A percentile compares a stretch with the other conserved stretches of the same genome.
phyloP scores from a whole-genome alignment of 306 rosid species.

The Nissolia schottii region DNA sequence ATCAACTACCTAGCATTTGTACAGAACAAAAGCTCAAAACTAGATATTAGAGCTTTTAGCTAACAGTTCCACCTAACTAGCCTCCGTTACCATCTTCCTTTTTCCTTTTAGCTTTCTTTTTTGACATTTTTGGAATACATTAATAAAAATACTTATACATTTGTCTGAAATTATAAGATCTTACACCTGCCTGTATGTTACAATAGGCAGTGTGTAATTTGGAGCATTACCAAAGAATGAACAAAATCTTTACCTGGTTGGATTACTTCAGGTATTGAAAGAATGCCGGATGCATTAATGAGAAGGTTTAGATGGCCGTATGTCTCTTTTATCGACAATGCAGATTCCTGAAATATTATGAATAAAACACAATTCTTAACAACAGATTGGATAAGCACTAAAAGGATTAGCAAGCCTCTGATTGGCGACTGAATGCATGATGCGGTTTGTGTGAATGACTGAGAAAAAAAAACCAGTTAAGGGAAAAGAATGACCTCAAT shows the following conservation, averaged over 20 bases:
- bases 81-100: not conserved
- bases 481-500: slow-evolving; percentile 55
- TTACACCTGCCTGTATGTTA: not conserved
- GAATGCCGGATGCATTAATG: slow-evolving; percentile 88
- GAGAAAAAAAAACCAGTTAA: not conserved
- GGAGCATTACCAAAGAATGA: slow-evolving; percentile 1
- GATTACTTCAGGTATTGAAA: slow-evolving; percentile 65
- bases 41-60: not conserved
- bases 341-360: slow-evolving; percentile 62
- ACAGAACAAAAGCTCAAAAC: not conserved
- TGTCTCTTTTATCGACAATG: slow-evolving; percentile 57
- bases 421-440: not conserved
- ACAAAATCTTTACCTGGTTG: slow-evolving; percentile 67
- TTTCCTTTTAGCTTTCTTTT: not conserved
- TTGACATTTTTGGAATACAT: not conserved
- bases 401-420: not conserved
- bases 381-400: not conserved
- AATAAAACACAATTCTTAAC: slow-evolving; percentile 21
- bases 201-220: not conserved
- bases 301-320: slow-evolving; percentile 85
- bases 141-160: not conserved
- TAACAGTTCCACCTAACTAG: not conserved
- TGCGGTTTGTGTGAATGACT: not conserved
- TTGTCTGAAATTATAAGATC: not conserved
- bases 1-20: slow-evolving; percentile 11